Percentiles rank a stretch among this genome's conserved stretches.
Conservation (phyloP, 495 filamentous ascomycete species). For the Xylaria scruposa region DNA sequence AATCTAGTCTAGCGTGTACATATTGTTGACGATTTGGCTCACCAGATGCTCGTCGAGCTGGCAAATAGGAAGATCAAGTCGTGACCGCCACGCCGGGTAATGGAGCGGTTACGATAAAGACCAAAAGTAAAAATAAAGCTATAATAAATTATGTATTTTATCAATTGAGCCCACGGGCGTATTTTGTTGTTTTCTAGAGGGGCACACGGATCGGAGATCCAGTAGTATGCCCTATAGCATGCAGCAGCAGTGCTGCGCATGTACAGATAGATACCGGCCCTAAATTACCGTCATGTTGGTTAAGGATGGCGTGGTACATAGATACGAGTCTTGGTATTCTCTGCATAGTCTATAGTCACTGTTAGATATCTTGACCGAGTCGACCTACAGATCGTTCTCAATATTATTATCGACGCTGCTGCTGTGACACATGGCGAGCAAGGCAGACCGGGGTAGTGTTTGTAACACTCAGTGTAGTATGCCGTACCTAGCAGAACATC, state of each 20-base stretch:
- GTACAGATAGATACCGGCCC: slow-evolving; percentile 22
- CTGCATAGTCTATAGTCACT: slow-evolving; percentile 1
- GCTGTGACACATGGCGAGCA: neutral
- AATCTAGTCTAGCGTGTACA: neutral
- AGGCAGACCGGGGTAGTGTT: neutral
- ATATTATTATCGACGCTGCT: slow-evolving; percentile 7
- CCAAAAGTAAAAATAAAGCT: neutral
- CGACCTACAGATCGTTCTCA: slow-evolving; percentile 2
- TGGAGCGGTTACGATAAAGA: neutral
- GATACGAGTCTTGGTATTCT: slow-evolving; percentile 18
- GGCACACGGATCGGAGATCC: neutral
- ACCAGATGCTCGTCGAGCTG: neutral
- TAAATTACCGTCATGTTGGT: slow-evolving; percentile 17
- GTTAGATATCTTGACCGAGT: slow-evolving; percentile 11
- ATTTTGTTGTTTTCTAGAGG: slow-evolving; percentile 15
- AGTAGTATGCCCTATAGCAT: slow-evolving; percentile 3
- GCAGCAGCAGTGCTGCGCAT: slow-evolving; percentile 9
- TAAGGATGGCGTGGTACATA: slow-evolving; percentile 17
- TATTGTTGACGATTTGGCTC: neutral
- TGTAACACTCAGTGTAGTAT: neutral
- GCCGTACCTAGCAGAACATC: neutral
- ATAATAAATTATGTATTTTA: slow-evolving; percentile 14
- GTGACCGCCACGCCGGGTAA: neutral
- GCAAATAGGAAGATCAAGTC: neutral
- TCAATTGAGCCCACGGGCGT: neutral